Evolutionary conservation across 2,329 filamentous ascomycete genomes (phyloP), one percentile per base, ranked within the genome.

Genomic region (Chrysoporthe austroafricana): DNA sequence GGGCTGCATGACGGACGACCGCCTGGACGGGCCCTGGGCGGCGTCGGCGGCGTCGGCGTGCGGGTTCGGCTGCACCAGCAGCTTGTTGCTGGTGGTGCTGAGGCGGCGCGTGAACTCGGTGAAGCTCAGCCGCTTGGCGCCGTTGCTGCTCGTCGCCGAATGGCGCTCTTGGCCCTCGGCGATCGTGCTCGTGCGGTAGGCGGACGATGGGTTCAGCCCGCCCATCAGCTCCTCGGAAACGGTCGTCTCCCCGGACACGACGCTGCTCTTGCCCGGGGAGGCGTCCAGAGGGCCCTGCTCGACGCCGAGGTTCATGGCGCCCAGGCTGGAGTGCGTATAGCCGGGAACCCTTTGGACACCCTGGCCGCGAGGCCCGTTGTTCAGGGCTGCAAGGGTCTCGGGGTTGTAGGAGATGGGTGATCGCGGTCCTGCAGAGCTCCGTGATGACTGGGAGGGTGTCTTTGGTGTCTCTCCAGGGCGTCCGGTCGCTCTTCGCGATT

Each of bases 61-160:
- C 68, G 80, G 2, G 26, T 26, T 88, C 69, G 85, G 85, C 78
- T 88, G 85, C 66, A 88, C 81, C 58, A 89, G 79, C 64, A 90
- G 79, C 73, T 88, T 77, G 75, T 84, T 88, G 74, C 85, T 88
- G 63, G 86, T 88, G 74, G 84, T 88, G 72, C 86, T 89, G 64
- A 90, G 76, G 70, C 86, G 80, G 74, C 86, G 87, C 59, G 86
- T 85, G 70, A 88, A 87, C 64, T 90, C 87, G 72, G 82, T 85
- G 71, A 90, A 88, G 78, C 85, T 88, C 66, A 88, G 81, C 69
- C 85, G 82, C 78, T 88, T 89, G 59, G 61, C 66, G 32, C 64
- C 32, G n/a, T 50, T 64, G 61, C 79, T 78, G 74, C 84, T 87
- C 13, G 83, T 84, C 52, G 79, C 79, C 39, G 86, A 88, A 60